These are phyloP conservation scores for Aspergillus japonicus DNA, from an alignment of 2,329 filamentous ascomycete genomes.

Conservation along the genomic window DNA sequence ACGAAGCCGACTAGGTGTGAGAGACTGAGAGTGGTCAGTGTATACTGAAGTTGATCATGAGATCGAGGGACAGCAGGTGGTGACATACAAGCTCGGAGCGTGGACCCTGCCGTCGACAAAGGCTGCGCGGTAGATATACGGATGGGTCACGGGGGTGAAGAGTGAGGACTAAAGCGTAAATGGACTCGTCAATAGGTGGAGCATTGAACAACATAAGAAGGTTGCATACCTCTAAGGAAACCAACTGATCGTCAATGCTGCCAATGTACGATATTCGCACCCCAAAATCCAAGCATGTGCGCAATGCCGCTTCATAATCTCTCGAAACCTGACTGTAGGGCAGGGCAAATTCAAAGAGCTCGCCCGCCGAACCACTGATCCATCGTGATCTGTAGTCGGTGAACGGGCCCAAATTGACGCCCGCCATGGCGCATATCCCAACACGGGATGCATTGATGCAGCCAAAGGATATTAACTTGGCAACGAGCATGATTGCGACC, in stretches of 20 bases:
- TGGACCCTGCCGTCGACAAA: constrained; percentile 93
- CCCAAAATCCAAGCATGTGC: constrained; percentile 72
- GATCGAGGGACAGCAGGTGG: background rate
- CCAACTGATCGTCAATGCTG: constrained; percentile 94
- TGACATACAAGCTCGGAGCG: constrained; percentile 75
- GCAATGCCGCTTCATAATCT: constrained; percentile 73
- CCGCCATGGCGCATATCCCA: constrained; percentile 85
- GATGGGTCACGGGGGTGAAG: constrained; percentile 81
- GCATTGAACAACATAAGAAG: background rate
- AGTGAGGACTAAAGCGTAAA: constrained; percentile 64
- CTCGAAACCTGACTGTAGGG: constrained; percentile 78
- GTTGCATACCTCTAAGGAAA: constrained; percentile 74
- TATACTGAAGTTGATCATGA: background rate
- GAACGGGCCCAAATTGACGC: constrained; percentile 91
- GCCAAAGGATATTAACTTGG: constrained; percentile 87
- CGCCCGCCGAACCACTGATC: constrained; percentile 85
- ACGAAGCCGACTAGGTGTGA: constrained; percentile 90
- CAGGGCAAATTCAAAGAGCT: constrained; percentile 90
- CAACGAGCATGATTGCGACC: constrained; percentile 86
- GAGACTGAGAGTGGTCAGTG: constrained; percentile 51
- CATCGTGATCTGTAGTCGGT: constrained; percentile 86
- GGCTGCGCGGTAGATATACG: constrained; percentile 91
- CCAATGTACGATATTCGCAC: constrained; percentile 84
- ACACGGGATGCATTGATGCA: constrained; percentile 75
- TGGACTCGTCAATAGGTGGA: background rate